phyloP scores from a whole-genome alignment of 495 filamentous ascomycete species.

The Hypoxylon fuscum region DNA sequence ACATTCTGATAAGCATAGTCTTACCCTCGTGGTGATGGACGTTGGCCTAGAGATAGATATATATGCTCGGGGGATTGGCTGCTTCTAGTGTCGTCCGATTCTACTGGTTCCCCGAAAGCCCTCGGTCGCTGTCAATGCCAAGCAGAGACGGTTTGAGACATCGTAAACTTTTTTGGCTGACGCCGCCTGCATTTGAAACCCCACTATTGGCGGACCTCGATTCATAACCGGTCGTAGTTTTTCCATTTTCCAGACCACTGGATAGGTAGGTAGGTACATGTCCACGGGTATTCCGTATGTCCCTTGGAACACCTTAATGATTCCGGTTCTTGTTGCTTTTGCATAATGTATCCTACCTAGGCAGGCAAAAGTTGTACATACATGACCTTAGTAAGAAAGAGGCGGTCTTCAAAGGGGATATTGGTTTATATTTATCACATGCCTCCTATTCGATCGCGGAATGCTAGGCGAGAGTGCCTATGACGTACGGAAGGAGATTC shows the following conservation, averaged over 20 bases:
- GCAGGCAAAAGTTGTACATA: too few relatives aligned
- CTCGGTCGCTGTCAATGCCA: too few relatives aligned
- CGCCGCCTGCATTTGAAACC: conserved; percentile 22
- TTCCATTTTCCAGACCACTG: background rate
- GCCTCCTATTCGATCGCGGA: conserved; percentile 26
- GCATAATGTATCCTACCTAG: conserved; percentile 1
- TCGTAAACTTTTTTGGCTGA: conserved; percentile 24
- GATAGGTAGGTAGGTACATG: too few relatives aligned
- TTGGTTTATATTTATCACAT: conserved; percentile 20
- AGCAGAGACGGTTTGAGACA: conserved; percentile 20
- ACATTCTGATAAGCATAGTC: too few relatives aligned
- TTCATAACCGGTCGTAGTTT: background rate
- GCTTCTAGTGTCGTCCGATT: too few relatives aligned
- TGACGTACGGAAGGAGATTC: conserved; percentile 29
- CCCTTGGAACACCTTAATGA: background rate
- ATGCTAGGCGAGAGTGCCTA: conserved; percentile 24
- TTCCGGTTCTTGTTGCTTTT: background rate
- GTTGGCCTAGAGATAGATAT: too few relatives aligned
- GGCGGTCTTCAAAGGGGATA: conserved; percentile 11
- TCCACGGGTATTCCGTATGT: too few relatives aligned
- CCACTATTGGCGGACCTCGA: conserved; percentile 14
- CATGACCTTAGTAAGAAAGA: conserved; percentile 15
- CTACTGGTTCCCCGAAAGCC: conserved; percentile 18
- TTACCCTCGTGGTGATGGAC: too few relatives aligned
- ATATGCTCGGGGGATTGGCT: too few relatives aligned